Percentiles rank a stretch among this genome's conserved stretches.
These are phyloP conservation scores for Ophiostoma ips DNA, from an alignment of 2,329 filamentous ascomycete genomes.

Conservation along the genomic window DNA sequence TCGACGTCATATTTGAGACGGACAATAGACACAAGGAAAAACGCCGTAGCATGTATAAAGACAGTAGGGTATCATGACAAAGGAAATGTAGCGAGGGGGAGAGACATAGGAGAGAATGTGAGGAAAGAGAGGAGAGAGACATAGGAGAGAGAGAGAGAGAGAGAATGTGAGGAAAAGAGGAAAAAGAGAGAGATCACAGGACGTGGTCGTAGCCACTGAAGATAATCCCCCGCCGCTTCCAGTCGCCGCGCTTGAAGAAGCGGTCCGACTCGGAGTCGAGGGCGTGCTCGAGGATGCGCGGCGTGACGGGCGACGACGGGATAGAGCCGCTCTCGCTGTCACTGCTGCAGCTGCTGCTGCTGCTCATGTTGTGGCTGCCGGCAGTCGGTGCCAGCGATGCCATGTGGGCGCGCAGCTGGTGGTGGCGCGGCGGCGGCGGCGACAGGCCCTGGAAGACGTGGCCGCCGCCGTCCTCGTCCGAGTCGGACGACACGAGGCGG, in stretches of 20 bases:
- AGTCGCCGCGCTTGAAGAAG: conserved; percentile 22
- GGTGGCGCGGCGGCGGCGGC: conserved; percentile 11
- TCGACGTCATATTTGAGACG: not conserved
- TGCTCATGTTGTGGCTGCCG: not conserved
- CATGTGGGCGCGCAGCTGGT: conserved; percentile 5
- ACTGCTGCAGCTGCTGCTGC: not conserved
- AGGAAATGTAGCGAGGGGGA: not conserved
- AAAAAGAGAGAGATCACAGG: not conserved
- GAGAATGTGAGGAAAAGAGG: not conserved
- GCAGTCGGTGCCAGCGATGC: not conserved
- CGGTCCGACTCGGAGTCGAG: conserved; percentile 16
- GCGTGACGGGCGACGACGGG: conserved; percentile 5
- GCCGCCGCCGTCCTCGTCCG: conserved; percentile 7
- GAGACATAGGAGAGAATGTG: not conserved
- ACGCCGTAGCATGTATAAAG: not conserved
- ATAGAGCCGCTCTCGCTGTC: not conserved
- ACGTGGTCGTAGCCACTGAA: conserved; percentile 15
- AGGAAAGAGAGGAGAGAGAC: not conserved
- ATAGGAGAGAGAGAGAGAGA: not conserved
- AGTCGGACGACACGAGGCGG: conserved; percentile 8
- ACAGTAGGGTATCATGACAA: conserved; percentile 11
- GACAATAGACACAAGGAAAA: not conserved
- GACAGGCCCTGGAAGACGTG: conserved; percentile 9
- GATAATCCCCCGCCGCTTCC: conserved; percentile 24
- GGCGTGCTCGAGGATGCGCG: conserved; percentile 1